Evolutionary conservation across 306 rosid genomes (phyloP).

Genomic region (Sechiopsis laciniata): DNA sequence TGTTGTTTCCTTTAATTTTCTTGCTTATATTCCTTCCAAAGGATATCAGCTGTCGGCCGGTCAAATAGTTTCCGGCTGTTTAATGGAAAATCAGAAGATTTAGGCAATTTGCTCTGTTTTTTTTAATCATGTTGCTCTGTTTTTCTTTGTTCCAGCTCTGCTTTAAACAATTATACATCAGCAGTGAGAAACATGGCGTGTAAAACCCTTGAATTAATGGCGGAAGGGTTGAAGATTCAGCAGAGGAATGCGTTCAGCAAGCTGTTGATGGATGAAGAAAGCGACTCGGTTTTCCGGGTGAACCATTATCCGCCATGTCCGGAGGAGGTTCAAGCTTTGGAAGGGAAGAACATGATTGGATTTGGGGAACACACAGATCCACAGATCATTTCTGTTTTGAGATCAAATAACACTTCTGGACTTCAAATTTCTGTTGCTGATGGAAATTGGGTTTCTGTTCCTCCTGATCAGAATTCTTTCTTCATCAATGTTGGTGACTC

Average conservation of each 20-base stretch:
- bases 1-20: too few relatives aligned
- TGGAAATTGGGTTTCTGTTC: slow-evolving; percentile 82
- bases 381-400: slow-evolving; percentile 77
- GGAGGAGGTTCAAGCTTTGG: slow-evolving; percentile 34
- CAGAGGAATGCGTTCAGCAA: slow-evolving; percentile 60
- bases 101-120: too few relatives aligned
- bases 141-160: slow-evolving; percentile 32
- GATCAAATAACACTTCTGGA: slow-evolving; percentile 88
- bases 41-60: too few relatives aligned
- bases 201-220: slow-evolving; percentile 78
- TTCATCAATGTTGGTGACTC: slow-evolving; percentile 95
- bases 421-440: slow-evolving; percentile 67
- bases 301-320: slow-evolving; percentile 92
- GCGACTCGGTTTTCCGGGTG: slow-evolving; percentile 78
- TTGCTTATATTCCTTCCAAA: too few relatives aligned
- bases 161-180: slow-evolving; percentile 46
- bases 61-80: too few relatives aligned
- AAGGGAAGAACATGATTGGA: slow-evolving; percentile 56
- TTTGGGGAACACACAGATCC: slow-evolving; percentile 99
- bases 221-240: slow-evolving; percentile 76
- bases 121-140: too few relatives aligned
- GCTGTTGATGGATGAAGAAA: slow-evolving; percentile 70
- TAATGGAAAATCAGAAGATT: too few relatives aligned
- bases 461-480: slow-evolving; percentile 81
- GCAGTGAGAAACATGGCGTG: slow-evolving; percentile 70